These are phyloP conservation scores for Cardamine chenopodiifolia DNA, from an alignment of 345 rosid genomes.

Conservation along the genomic window DNA sequence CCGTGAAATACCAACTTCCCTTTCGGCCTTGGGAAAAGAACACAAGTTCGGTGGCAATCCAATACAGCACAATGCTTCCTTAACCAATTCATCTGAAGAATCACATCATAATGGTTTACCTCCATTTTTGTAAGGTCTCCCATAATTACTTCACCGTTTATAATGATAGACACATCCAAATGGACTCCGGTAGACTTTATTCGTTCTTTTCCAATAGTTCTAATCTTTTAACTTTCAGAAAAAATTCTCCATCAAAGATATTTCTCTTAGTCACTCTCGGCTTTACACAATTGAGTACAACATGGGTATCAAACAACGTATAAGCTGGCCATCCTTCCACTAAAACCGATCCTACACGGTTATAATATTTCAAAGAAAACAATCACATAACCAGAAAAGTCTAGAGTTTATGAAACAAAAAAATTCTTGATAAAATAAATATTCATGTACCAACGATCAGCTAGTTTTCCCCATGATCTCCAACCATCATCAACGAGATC, in stretches of 20 bases:
- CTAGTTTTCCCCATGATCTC: not conserved
- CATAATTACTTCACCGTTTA: not conserved
- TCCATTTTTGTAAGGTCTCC: not conserved
- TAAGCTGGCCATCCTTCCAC: not conserved
- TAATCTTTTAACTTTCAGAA: not conserved
- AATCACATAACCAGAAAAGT: not conserved
- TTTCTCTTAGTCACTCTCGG: not conserved
- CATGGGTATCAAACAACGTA: not conserved
- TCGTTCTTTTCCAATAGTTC: not conserved
- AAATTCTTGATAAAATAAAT: not conserved
- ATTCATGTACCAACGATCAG: not conserved
- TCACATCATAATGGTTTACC: no score
- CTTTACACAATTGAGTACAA: not conserved
- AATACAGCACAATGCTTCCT: not conserved
- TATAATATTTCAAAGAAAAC: not conserved
- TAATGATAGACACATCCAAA: not conserved
- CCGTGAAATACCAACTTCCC: not conserved
- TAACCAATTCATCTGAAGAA: not conserved
- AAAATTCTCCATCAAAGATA: not conserved
- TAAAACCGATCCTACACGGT: not conserved
- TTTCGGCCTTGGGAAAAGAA: no score
- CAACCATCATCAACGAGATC: not conserved
- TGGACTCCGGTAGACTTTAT: not conserved
- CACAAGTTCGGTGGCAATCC: not conserved
- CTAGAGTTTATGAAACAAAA: not conserved